Percentiles rank a stretch among this genome's conserved stretches.
These are phyloP conservation scores for Penstemon eatonii DNA, from an alignment of 257 asterid genomes.

Conservation along the genomic window DNA sequence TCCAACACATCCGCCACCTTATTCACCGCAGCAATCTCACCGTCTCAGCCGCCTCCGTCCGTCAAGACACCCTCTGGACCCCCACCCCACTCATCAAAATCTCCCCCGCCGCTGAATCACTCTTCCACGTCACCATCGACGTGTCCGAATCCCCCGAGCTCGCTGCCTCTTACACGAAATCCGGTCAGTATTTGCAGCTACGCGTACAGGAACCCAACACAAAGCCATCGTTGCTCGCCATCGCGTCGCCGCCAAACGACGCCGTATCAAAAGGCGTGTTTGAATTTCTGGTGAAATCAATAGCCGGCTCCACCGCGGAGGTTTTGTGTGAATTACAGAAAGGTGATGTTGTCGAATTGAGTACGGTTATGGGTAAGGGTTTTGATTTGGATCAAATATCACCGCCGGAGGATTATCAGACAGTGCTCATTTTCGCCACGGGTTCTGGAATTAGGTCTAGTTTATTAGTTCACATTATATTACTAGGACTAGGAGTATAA, in stretches of 20 bases:
- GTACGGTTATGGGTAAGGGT: conserved; percentile 80
- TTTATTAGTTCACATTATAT: background rate
- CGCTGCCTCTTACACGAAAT: conserved; percentile 55
- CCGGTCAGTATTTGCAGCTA: conserved; percentile 86
- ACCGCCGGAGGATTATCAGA: conserved; percentile 61
- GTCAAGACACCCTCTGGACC: conserved; percentile 52
- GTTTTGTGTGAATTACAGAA: conserved; percentile 64
- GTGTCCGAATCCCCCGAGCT: conserved; percentile 75
- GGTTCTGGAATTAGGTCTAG: conserved; percentile 92
- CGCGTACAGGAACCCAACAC: conserved; percentile 48
- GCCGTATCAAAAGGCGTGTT: conserved; percentile 67
- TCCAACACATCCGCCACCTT: conserved; percentile 38
- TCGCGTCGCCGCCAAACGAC: conserved; percentile 77
- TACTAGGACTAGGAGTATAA: too few species aligned
- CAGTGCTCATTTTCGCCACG: conserved; percentile 88
- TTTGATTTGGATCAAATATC: conserved; percentile 65
- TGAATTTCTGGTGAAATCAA: conserved; percentile 76
- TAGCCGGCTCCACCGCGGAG: conserved; percentile 87
- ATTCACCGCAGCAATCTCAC: conserved; percentile 44
- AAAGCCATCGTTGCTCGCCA: conserved; percentile 66
- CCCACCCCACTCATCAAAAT: conserved; percentile 53
- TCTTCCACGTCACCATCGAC: conserved; percentile 67
- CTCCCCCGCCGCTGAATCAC: conserved; percentile 71
- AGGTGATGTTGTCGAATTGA: conserved; percentile 88
- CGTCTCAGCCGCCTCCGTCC: conserved; percentile 54